A percentile compares a stretch with the other conserved stretches of the same genome.
Conservation (phyloP, 2,329 filamentous ascomycete species). For the Aureobasidium sp. region DNA sequence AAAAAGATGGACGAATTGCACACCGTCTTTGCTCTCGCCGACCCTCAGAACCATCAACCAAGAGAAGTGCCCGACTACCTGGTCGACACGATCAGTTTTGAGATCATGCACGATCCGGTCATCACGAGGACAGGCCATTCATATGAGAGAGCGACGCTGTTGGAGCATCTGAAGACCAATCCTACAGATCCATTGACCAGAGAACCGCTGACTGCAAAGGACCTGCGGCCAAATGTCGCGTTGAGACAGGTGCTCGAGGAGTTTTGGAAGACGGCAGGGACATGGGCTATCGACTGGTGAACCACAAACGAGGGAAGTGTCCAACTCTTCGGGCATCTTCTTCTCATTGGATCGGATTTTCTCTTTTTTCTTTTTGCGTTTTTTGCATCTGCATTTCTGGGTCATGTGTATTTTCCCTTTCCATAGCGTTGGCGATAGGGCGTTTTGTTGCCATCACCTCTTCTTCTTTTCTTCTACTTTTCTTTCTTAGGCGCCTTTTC, state of each 20-base stretch:
- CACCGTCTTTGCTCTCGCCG: slow-evolving; percentile 41
- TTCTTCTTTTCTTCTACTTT: too few species aligned
- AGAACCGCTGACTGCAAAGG: slow-evolving; percentile 59
- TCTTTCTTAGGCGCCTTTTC: too few species aligned
- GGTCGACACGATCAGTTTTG: slow-evolving; percentile 69
- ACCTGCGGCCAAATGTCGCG: slow-evolving; percentile 74
- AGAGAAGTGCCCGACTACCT: slow-evolving; percentile 67
- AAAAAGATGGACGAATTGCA: slow-evolving; percentile 39
- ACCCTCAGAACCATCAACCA: slow-evolving; percentile 37
- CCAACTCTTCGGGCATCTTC: too few species aligned
- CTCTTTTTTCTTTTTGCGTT: too few species aligned
- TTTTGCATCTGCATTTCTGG: too few species aligned
- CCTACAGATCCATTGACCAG: slow-evolving; percentile 78
- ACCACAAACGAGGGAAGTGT: too few species aligned
- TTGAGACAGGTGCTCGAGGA: slow-evolving; percentile 77
- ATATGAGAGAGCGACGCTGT: slow-evolving; percentile 78
- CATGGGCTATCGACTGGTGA: slow-evolving; percentile 89
- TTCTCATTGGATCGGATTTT: too few species aligned
- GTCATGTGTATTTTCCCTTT: too few species aligned
- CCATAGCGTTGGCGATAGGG: too few species aligned
- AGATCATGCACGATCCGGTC: slow-evolving; percentile 57
- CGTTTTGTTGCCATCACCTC: too few species aligned
- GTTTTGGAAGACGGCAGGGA: slow-evolving; percentile 70
- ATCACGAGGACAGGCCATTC: slow-evolving; percentile 77
- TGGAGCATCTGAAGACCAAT: slow-evolving; percentile 73